Evolutionary conservation across 768 basidiomycete genomes (phyloP).

Genomic region (Amanita rubescens): DNA sequence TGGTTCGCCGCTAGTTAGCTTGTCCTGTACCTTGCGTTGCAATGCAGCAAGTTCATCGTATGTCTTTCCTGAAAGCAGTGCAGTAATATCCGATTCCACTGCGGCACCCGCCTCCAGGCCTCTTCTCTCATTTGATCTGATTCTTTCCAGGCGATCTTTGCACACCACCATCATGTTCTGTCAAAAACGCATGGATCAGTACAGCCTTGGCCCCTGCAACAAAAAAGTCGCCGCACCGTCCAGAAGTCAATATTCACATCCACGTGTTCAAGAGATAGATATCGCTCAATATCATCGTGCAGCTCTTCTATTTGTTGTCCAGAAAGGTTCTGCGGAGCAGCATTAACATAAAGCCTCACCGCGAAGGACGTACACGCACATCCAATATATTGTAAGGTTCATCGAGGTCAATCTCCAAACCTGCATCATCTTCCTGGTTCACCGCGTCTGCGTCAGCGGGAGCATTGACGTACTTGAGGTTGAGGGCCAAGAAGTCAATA

Average conservation of each 20-base stretch:
- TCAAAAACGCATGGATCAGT: not conserved
- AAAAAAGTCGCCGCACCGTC: constrained; percentile 55
- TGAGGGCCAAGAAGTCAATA: constrained; percentile 95
- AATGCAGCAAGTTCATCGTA: constrained; percentile 77
- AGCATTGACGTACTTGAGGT: constrained; percentile 85
- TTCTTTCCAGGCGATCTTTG: constrained; percentile 78
- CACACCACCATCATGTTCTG: constrained; percentile 98
- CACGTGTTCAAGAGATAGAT: constrained; percentile 77
- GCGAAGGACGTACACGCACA: constrained; percentile 39
- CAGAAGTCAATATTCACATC: constrained; percentile 93
- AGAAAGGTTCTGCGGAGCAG: constrained; percentile 62
- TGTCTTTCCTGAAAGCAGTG: constrained; percentile 76
- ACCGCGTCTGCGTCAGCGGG: constrained; percentile 60
- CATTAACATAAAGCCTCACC: constrained; percentile 9
- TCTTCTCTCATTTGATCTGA: constrained; percentile 54
- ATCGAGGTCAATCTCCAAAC: constrained; percentile 95
- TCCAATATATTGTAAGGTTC: constrained; percentile 98
- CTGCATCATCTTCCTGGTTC: constrained; percentile 65
- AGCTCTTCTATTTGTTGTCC: constrained; percentile 86
- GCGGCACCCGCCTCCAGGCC: constrained; percentile 66
- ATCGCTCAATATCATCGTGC: constrained; percentile 90
- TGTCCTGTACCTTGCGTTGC: constrained; percentile 82
- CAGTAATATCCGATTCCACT: constrained; percentile 80
- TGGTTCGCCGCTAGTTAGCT: constrained; percentile 87
- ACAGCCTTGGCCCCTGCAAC: not conserved